Conservation (phyloP, 164 flowering plant genomes). For the Tinospora cordifolia region DNA sequence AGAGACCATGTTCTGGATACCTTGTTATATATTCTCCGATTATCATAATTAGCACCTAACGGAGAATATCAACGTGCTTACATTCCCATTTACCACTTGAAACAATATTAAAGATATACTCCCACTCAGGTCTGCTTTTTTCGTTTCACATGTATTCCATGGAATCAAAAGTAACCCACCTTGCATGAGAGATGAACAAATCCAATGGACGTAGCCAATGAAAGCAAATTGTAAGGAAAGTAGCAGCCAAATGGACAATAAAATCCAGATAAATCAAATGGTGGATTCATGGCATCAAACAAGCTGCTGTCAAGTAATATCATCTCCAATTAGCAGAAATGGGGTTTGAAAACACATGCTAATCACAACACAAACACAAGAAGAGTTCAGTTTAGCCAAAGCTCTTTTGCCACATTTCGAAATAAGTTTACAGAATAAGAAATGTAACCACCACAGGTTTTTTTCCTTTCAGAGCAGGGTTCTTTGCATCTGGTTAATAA, state of each 20-base stretch:
- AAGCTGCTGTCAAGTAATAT: neutral
- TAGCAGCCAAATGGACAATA: neutral
- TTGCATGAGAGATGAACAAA: neutral
- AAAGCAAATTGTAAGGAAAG: too few relatives aligned
- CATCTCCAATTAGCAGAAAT: neutral
- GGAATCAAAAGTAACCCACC: neutral
- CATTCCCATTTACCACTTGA: neutral
- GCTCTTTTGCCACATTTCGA: constrained; percentile 11
- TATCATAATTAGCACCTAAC: neutral
- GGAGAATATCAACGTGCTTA: neutral
- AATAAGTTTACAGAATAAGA: constrained; percentile 18
- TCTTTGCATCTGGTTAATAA: constrained; percentile 20
- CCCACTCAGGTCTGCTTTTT: constrained; percentile 20
- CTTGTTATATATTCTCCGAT: too few relatives aligned
- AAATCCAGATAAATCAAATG: neutral
- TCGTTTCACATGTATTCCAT: neutral
- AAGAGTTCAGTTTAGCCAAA: constrained; percentile 12
- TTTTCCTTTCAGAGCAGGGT: constrained; percentile 2
- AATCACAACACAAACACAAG: neutral
- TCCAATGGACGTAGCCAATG: neutral
- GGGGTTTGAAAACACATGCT: neutral
- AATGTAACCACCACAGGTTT: constrained; percentile 16
- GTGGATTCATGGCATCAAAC: neutral
- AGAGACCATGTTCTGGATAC: too few relatives aligned
- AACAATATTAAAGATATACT: constrained; percentile 19